Conservation (phyloP, 495 filamentous ascomycete genomes). For the Aspergillus steynii region DNA sequence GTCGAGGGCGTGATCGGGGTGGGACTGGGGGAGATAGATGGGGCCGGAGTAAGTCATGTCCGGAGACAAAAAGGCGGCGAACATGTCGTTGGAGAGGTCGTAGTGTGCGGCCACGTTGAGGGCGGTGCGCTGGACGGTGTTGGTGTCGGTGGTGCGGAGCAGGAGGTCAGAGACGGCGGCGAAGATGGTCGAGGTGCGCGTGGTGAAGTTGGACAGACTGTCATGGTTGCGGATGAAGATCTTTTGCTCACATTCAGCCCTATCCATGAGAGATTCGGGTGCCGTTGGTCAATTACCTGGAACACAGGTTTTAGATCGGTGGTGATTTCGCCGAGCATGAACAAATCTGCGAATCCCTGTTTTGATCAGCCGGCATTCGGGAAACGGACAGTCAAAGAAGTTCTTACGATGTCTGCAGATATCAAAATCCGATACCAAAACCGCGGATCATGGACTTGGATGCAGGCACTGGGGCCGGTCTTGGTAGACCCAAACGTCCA, state of each 20-base stretch:
- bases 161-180: neutral
- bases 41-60: conserved; percentile 1
- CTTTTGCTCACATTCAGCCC: neutral
- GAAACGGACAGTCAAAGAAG: too few species aligned
- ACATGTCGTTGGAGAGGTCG: conserved; percentile 3
- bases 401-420: neutral
- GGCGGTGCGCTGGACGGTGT: neutral
- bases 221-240: neutral
- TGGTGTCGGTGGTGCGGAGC: neutral
- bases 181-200: neutral
- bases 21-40: neutral
- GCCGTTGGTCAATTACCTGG: neutral
- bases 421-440: neutral
- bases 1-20: neutral
- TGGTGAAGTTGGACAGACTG: neutral
- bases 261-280: too few species aligned
- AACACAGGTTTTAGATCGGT: neutral
- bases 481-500: neutral
- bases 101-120: conserved; percentile 2
- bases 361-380: neutral
- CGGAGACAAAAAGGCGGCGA: neutral
- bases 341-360: conserved; percentile 1
- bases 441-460: neutral
- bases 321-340: neutral
- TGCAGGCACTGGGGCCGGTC: neutral